These are phyloP conservation scores for Posidonia oceanica DNA, from an alignment of 116 monocot species.

Conservation along the genomic window DNA sequence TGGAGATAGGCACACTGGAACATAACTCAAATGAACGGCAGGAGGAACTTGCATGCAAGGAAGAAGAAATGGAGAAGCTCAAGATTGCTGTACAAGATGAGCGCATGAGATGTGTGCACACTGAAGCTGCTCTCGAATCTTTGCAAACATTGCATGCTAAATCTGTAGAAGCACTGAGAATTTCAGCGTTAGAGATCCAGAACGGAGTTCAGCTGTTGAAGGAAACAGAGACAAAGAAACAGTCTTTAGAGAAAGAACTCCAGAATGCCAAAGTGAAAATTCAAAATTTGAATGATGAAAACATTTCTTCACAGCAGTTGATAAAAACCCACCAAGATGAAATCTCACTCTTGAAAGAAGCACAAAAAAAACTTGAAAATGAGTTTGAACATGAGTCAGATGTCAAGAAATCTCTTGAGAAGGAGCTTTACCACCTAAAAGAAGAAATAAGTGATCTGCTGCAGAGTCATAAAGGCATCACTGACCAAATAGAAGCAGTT, in stretches of 20 bases:
- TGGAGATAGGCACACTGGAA: conserved; percentile 16
- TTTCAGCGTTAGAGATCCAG: conserved; percentile 29
- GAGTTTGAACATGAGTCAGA: conserved; percentile 24
- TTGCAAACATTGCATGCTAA: conserved; percentile 31
- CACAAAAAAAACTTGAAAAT: conserved; percentile 37
- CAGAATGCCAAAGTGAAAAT: conserved; percentile 38
- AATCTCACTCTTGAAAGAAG: conserved; percentile 32
- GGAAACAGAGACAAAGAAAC: conserved; percentile 28
- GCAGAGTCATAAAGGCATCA: conserved; percentile 16
- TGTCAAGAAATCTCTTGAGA: conserved; percentile 34
- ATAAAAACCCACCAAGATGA: conserved; percentile 42
- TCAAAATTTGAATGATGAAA: conserved; percentile 19
- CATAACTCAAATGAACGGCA: conserved; percentile 14
- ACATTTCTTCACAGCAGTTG: conserved; percentile 14
- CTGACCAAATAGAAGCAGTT: conserved; percentile 30
- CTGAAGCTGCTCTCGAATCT: conserved; percentile 31
- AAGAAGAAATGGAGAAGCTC: conserved; percentile 33
- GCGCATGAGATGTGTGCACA: conserved; percentile 10
- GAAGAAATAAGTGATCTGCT: conserved; percentile 26
- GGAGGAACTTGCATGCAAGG: conserved; percentile 25
- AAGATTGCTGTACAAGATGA: conserved; percentile 28
- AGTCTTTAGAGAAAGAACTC: conserved; percentile 25
- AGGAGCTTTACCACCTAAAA: conserved; percentile 18
- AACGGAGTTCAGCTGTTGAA: conserved; percentile 30
- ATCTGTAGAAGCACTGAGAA: conserved; percentile 38